Base-by-base conservation (phyloP, 1,284 basidiomycete species). In the Ceratobasidium papillatum region DNA sequence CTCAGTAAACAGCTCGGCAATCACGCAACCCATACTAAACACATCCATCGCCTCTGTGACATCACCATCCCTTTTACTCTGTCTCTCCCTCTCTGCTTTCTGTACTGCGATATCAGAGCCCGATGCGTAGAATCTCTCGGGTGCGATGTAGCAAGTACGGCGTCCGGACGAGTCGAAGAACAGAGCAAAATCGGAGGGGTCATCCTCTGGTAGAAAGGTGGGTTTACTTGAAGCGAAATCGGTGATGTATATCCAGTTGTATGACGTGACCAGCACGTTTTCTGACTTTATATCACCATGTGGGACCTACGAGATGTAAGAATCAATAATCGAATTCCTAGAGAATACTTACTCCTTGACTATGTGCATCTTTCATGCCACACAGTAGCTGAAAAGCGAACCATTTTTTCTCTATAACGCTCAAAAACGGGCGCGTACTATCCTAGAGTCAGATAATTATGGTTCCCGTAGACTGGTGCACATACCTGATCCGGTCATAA, bases 251-350 rank as follows among this genome's bases (percentile, higher is more conserved):
- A 98, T 88, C 88, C 94, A 95, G 78, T 99, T 95, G 86, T 95
- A 98, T 0, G 96, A 95, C 0, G 96, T 97, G 75, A 99, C 94
- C 65, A 99, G 89, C 75, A 99, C 90, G 81, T 99, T 99, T 83
- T 98, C 96, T 14, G 95, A 96, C 83, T 99, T 99, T 84, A 99
- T 92, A 81, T 99, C 97, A 14, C 98, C 98, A 82, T 99, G 98
- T 0, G 96, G 89, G 19, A 98, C 87, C 84, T 96, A 88, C 7
- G n/a, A 7, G 12, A 34, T 19, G 30, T 51, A 22, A 52, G n/a
- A 22, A 11, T 7, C 51, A 47, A 12, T 7, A 22, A n/a, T 19
- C 22, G n/a, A 30, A 1, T 14, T 43, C 12, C 14, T 22, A 61
- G 30, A 47, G 19, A 36, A 32, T 36, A 75, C 83, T 74, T 63